Percentiles rank a stretch among this genome's conserved stretches.
These are phyloP conservation scores for Apophysomyces trapeziformis DNA, from an alignment of 371 early-diverging fungal genomes.

Conservation along the genomic window DNA sequence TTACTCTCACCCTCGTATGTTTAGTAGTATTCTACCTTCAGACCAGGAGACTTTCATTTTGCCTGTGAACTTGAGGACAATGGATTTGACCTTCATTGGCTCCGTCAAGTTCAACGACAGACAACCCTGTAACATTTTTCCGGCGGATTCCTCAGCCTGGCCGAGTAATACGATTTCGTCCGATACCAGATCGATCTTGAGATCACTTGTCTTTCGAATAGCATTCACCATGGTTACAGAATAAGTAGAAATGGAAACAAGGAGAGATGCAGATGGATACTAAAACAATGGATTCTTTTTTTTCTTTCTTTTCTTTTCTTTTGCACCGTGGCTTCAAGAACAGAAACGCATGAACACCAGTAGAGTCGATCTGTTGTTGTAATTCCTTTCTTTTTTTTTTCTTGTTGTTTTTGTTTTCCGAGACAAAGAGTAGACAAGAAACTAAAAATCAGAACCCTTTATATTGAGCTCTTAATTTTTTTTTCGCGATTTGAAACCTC, in stretches of 20 bases:
- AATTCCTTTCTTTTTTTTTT: too few relatives aligned
- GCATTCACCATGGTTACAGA: slow-evolving; percentile 13
- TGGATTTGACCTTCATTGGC: slow-evolving; percentile 44
- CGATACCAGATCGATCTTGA: slow-evolving; percentile 35
- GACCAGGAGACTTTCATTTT: slow-evolving; percentile 56
- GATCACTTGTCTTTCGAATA: slow-evolving; percentile 29
- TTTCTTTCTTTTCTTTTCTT: too few relatives aligned
- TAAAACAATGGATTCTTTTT: not conserved
- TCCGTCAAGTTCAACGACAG: slow-evolving; percentile 34
- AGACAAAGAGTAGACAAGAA: not conserved
- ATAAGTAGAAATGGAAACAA: not conserved
- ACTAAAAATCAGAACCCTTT: not conserved
- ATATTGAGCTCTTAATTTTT: not conserved
- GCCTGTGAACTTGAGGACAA: slow-evolving; percentile 37
- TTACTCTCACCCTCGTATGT: not conserved
- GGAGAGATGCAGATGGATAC: not conserved
- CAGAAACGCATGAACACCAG: slow-evolving; percentile 1
- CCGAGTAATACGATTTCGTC: slow-evolving; percentile 40
- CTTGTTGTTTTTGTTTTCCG: slow-evolving; percentile 1
- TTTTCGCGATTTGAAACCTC: slow-evolving; percentile 6
- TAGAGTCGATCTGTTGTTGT: not conserved
- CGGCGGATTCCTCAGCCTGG: slow-evolving; percentile 43
- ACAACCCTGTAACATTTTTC: slow-evolving; percentile 41
- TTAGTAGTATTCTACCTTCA: slow-evolving; percentile 34
- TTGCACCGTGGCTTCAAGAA: not conserved